phyloP scores from a whole-genome alignment of 2,329 filamentous ascomycete genomes.

The Sordariomycetes sp. region DNA sequence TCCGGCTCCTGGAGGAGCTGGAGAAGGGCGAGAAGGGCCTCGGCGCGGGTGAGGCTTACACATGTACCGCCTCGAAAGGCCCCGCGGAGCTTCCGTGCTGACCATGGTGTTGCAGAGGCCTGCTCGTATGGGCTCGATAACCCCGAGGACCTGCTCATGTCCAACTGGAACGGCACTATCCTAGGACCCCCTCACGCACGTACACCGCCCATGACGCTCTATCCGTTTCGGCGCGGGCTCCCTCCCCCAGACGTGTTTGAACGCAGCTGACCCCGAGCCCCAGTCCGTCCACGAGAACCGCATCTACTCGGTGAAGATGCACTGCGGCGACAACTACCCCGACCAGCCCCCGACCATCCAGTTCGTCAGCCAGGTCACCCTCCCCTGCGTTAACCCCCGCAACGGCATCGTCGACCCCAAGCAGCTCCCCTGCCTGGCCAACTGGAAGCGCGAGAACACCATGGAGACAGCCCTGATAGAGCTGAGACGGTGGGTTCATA shows the following conservation, averaged over 20 bases:
- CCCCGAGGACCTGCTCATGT: slow-evolving; percentile 91
- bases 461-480: slow-evolving; percentile 93
- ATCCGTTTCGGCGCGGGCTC: background rate
- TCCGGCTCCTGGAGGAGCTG: slow-evolving; percentile 90
- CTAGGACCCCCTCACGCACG: slow-evolving; percentile 90
- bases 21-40: slow-evolving; percentile 98
- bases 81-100: background rate
- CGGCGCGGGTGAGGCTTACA: slow-evolving; percentile 55
- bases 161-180: slow-evolving; percentile 97
- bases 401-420: slow-evolving; percentile 77
- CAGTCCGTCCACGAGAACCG: slow-evolving; percentile 96
- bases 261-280: slow-evolving; percentile 2
- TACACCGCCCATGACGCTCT: background rate
- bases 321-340: slow-evolving; percentile 84
- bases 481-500: slow-evolving; percentile 55
- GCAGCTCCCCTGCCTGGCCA: slow-evolving; percentile 73
- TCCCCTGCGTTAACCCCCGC: slow-evolving; percentile 80
- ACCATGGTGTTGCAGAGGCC: slow-evolving; percentile 52
- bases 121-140: slow-evolving; percentile 96
- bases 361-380: slow-evolving; percentile 89
- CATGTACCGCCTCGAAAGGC: background rate
- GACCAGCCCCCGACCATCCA: slow-evolving; percentile 81
- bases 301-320: slow-evolving; percentile 96
- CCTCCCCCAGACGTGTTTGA: background rate
- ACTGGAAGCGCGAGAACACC: slow-evolving; percentile 88